A percentile compares a stretch with the other conserved stretches of the same genome.
Conservation (phyloP, 805 yeast species). For the Sugiyamaella mastotermitis region DNA sequence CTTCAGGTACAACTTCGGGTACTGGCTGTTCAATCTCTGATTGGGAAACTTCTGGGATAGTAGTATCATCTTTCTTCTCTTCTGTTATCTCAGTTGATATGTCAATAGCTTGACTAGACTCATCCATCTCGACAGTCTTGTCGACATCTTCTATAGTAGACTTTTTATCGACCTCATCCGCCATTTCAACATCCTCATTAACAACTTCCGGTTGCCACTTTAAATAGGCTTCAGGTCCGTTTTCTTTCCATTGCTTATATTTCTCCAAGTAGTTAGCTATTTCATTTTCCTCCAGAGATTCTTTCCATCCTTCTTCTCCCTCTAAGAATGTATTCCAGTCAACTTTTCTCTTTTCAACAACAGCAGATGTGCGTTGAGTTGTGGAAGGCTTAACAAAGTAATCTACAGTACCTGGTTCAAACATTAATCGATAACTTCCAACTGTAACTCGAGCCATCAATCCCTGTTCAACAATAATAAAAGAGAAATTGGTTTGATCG, state of each 20-base stretch:
- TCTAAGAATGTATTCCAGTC: constrained; percentile 38
- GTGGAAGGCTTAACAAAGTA: constrained; percentile 62
- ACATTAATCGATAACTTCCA: constrained; percentile 72
- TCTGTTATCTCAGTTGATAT: constrained; percentile 1
- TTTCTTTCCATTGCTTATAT: constrained; percentile 19
- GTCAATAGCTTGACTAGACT: constrained; percentile 1
- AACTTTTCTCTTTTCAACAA: constrained; percentile 13
- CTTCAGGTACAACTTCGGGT: constrained; percentile 4
- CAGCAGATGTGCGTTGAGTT: constrained; percentile 9
- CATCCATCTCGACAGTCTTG: constrained; percentile 2
- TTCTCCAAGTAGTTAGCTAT: constrained; percentile 25
- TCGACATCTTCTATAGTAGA: no score
- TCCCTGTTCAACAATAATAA: constrained; percentile 60
- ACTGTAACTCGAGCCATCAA: constrained; percentile 73
- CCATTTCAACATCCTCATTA: constrained; percentile 3
- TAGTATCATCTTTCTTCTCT: not conserved
- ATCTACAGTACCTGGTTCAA: constrained; percentile 75
- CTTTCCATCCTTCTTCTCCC: constrained; percentile 54
- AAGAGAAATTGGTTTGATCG: constrained; percentile 20
- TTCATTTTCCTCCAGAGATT: constrained; percentile 38
- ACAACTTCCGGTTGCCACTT: constrained; percentile 8
- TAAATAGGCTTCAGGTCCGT: constrained; percentile 21
- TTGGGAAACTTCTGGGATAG: no score
- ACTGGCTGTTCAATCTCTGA: no score
- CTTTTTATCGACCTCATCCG: constrained; percentile 1